phyloP scores from a whole-genome alignment of 306 rosid species.

The Potentilla sterilis region DNA sequence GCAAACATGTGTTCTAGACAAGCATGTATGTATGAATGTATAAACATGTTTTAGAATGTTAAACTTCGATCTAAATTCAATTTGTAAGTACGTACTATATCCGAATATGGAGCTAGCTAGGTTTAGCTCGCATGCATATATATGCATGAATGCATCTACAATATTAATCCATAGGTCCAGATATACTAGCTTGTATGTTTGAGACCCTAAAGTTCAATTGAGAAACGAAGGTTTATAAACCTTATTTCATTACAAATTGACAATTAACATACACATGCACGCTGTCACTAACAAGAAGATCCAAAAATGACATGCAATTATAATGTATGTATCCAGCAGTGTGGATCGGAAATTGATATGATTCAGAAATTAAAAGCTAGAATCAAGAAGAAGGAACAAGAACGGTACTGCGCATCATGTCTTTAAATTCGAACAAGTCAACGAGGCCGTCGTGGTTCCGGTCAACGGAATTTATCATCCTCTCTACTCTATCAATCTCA shows the following conservation, averaged over 20 bases:
- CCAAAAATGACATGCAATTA: neutral
- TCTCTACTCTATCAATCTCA: conserved; percentile 54
- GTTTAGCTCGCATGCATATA: neutral
- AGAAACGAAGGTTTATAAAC: neutral
- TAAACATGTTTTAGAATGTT: neutral
- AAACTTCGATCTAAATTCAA: too few relatives aligned
- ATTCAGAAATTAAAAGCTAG: neutral
- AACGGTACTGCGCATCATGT: conserved; percentile 68
- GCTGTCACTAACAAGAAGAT: neutral
- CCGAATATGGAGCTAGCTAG: neutral
- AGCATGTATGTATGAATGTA: neutral
- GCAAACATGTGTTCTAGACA: neutral
- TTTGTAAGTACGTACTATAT: too few relatives aligned
- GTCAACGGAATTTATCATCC: conserved; percentile 74
- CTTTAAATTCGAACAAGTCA: conserved; percentile 75
- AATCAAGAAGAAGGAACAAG: conserved; percentile 28
- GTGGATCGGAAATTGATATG: neutral
- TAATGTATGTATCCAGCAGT: neutral
- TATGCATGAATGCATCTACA: neutral
- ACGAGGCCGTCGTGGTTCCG: conserved; percentile 74
- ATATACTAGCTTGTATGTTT: neutral
- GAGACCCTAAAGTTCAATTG: neutral
- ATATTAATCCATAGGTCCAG: neutral
- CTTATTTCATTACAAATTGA: neutral
- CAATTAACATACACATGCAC: neutral